phyloP scores from a whole-genome alignment of 352 stramenopile genomes.

The Plasmopara halstedii region DNA sequence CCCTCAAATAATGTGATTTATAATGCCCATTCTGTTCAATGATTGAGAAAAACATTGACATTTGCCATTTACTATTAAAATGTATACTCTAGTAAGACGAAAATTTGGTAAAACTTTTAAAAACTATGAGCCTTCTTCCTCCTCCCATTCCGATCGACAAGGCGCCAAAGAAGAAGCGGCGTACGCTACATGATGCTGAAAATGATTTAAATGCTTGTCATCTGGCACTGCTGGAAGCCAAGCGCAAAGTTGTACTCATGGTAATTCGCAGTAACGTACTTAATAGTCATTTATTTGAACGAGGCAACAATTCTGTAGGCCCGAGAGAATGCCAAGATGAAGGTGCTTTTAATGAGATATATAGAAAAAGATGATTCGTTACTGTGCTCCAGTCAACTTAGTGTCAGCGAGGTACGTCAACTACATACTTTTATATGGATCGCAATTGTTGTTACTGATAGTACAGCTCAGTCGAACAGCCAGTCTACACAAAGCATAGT shows the following conservation, averaged over 20 bases:
- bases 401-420: conserved; percentile 27
- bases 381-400: conserved; percentile 69
- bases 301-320: conserved; percentile 23
- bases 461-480: conserved; percentile 18
- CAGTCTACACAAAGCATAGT: conserved; percentile 9
- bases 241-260: conserved; percentile 59
- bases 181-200: conserved; percentile 64
- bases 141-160: conserved; percentile 13
- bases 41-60: no score
- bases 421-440: neutral
- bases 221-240: conserved; percentile 40
- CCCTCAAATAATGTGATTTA: no score
- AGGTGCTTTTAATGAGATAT: conserved; percentile 81
- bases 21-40: no score
- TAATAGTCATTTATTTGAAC: neutral
- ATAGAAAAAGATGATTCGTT: conserved; percentile 81
- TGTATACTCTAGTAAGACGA: no score
- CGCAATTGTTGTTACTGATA: neutral
- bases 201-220: conserved; percentile 44
- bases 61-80: no score
- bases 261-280: conserved; percentile 11
- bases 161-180: conserved; percentile 49
- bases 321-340: conserved; percentile 82
- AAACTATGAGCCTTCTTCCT: no score
- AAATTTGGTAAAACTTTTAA: no score